phyloP scores from a whole-genome alignment of 768 basidiomycete genomes.

The Kwoniella bestiolae region DNA sequence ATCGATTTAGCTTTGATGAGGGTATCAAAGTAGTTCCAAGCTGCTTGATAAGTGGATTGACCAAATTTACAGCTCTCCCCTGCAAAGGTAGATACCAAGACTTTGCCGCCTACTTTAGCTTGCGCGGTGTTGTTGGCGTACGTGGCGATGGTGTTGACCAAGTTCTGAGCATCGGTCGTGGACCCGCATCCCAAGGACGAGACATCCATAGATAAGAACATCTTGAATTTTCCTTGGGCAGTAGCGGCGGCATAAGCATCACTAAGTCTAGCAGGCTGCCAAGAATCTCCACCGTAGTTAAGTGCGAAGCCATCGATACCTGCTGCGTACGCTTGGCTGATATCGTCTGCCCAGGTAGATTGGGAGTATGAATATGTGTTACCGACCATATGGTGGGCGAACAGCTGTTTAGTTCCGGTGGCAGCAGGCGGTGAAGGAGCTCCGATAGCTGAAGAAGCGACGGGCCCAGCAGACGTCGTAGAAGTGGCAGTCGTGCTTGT shows the following conservation, averaged over 20 bases:
- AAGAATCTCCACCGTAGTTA: constrained; percentile 57
- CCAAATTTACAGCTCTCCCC: constrained; percentile 58
- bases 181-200: constrained; percentile 46
- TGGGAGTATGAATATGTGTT: constrained; percentile 55
- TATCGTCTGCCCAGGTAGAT: constrained; percentile 54
- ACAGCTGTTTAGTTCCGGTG: constrained; percentile 38
- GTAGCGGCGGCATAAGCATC: constrained; percentile 55
- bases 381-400: constrained; percentile 55
- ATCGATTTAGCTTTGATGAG: constrained; percentile 22
- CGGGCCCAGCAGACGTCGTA: neutral
- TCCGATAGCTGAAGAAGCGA: constrained; percentile 23
- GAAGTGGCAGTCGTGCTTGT: neutral
- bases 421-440: constrained; percentile 30
- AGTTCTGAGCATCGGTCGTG: constrained; percentile 31
- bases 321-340: constrained; percentile 47
- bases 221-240: constrained; percentile 40
- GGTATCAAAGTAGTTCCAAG: constrained; percentile 49
- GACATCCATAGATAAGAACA: constrained; percentile 55
- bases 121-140: constrained; percentile 49
- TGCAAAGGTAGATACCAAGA: constrained; percentile 57
- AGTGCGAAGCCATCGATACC: constrained; percentile 60
- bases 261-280: constrained; percentile 49
- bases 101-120: constrained; percentile 53
- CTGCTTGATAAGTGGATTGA: constrained; percentile 40
- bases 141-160: constrained; percentile 39